Evolutionary conservation across 495 filamentous ascomycete species (phyloP), one percentile per base, ranked within the genome.

Genomic region (Aspergillus avenaceus): DNA sequence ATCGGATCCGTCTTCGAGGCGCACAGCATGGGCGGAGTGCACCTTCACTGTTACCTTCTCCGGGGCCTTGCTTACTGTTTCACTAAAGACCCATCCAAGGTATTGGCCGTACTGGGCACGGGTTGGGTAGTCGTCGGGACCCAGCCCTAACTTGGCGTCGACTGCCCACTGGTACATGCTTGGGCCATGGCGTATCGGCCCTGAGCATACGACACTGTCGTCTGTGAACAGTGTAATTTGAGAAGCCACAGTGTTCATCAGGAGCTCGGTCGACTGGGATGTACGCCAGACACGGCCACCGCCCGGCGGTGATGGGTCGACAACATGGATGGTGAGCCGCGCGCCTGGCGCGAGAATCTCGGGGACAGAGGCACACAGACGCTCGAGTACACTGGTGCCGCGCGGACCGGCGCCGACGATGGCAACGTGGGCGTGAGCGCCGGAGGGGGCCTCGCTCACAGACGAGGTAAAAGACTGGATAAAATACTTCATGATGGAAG

Each of bases 231-330:
- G 43, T 7, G 56, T 56, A 11, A 55, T 43, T 38, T 56, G 53
- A 23, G 52, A 52, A 3, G 56, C 43, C 4, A 56, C 47, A n/a
- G 56, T 56, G 44, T 59, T 59, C 56, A 59, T 59, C 48, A 59
- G 37, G 7, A 59, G 52, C 19, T 59, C 47, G n/a, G 43, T 26
- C 14, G 53, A 40, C 42, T 56, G 56, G 21, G 28, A 36, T 11
- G 44, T 52, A 29, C 48, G 47, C 56, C 56, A 59, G 38, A 59
- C 56, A 41, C 34, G 28, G 19, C 56, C 56, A 25, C 53, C 47
- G 23, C 52, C 49, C 40, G 44, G 44, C 11, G 27, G 27, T 22
- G 44, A 46, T 4, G 44, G 44, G 19, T 46, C 44, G 16, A 46
- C 44, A 19, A 46, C 44, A 12, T 46, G 44, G 29, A 46, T 29